Evolutionary conservation across 306 rosid genomes (phyloP).

Genomic region (Cicer arietinum): DNA sequence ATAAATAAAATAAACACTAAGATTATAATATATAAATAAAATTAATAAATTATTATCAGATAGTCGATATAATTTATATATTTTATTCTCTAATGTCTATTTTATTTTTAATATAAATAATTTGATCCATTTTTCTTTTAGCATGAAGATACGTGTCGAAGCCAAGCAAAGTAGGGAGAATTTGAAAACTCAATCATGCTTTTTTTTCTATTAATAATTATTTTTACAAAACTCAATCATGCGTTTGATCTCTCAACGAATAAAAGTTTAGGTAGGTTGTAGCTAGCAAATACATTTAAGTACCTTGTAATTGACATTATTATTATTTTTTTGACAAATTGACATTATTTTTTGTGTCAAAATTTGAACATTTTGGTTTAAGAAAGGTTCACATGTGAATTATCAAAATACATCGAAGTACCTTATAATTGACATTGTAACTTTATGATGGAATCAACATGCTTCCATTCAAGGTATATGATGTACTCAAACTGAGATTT

Average conservation of each 20-base stretch:
- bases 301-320: slow-evolving; percentile 35
- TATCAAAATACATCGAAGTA: slow-evolving; percentile 38
- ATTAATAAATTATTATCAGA: too few species aligned
- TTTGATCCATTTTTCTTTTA: neutral
- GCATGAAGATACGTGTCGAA: slow-evolving; percentile 20
- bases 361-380: slow-evolving; percentile 20
- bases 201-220: neutral
- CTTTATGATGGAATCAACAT: slow-evolving; percentile 50
- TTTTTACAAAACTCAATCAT: slow-evolving; percentile 43
- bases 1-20: too few species aligned
- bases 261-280: slow-evolving; percentile 29
- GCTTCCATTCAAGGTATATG: slow-evolving; percentile 39
- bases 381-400: slow-evolving; percentile 1
- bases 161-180: slow-evolving; percentile 31
- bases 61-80: too few species aligned
- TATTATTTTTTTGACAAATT: neutral
- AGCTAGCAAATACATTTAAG: slow-evolving; percentile 11
- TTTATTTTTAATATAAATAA: too few species aligned
- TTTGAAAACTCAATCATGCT: slow-evolving; percentile 51
- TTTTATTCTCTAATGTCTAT: too few species aligned
- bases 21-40: too few species aligned
- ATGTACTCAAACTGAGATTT: slow-evolving; percentile 14
- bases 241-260: slow-evolving; percentile 28
- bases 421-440: slow-evolving; percentile 58
- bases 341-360: slow-evolving; percentile 11